Evolutionary conservation across 345 rosid genomes (phyloP), one percentile per base, ranked within the genome.

Genomic region (Mercurialis annua): DNA sequence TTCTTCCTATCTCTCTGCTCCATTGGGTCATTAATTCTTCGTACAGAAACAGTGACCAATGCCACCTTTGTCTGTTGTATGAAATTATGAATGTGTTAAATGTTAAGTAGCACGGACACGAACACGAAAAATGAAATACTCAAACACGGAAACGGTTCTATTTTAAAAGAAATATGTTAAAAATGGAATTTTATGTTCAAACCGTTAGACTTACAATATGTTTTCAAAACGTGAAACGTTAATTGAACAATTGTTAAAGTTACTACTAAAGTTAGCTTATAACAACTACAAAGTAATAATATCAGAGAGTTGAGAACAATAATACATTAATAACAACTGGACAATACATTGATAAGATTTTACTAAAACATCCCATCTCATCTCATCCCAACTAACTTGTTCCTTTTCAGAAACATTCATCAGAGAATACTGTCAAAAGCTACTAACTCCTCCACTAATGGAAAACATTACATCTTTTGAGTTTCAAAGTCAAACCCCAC

Each of bases 241-340:
- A n/a, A n/a, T n/a, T n/a, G n/a, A n/a, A n/a, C n/a, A n/a, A n/a
- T n/a, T n/a, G n/a, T n/a, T n/a, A n/a, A n/a, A n/a, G n/a, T n/a
- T n/a, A n/a, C n/a, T n/a, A n/a, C n/a, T n/a, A n/a, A n/a, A n/a
- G n/a, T n/a, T n/a, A n/a, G n/a, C n/a, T 24, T 15, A 51, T 9
- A 11, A 51, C 16, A 34, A 31, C 57, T n/a, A 23, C 26, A 52
- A 10, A 23, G 23, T 48, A 50, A n/a, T 50, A 23, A 21, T 0
- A 17, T n/a, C 4, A 44, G 7, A 15, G 20, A 47, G 61, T 51
- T 29, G 29, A 2, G 60, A 29, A 53, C 5, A 10, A n/a, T n/a
- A 36, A 40, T 51, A 61, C 66, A 75, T 38, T 7, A 40, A 66
- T 59, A 65, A 71, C 75, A 50, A 77, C 75, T 80, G 62, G 68